Evolutionary conservation across 164 flowering plant genomes (phyloP), one percentile per base, ranked within the genome.

Genomic region (Tinospora cordifolia): DNA sequence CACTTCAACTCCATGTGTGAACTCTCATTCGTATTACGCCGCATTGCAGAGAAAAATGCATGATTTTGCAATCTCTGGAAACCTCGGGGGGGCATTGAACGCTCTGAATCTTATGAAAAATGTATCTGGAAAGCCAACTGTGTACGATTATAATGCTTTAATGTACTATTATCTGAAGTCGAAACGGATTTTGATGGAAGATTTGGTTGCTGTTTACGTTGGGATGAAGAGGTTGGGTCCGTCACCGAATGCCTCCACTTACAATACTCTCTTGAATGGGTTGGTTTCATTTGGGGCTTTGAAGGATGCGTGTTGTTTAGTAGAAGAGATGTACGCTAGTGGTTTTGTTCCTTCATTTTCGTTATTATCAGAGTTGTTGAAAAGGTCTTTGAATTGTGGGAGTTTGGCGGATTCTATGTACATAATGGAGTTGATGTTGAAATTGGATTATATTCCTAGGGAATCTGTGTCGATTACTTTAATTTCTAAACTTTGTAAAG

Each of bases 141-240:
- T 82, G 10, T 44, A 74, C 67, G 85, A 85, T 64, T 83, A 78
- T 22, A 85, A 85, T 79, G 69, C 83, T 27, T 73, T 85, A 71
- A 72, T 87, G 30, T 70, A 80, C 62, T 70, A 71, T 60, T 83
- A 78, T 69, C 67, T 83, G 63, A 80, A 71, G 69, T 80, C 84
- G 0, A 54, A 39, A 10, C 54, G 74, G 58, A 82, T 77, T 13
- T 24, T 21, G 10, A 22, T 75, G 21, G 72, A 69, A 8, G 75
- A 73, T 6, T 57, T 84, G 21, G 17, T 77, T 65, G 69, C 68
- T 54, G 41, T 86, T 5, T 77, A 74, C 74, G 38, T 1, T 46
- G 72, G 62, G 49, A 83, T 87, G 86, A 78, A 72, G 51, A 69
- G 62, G 25, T 78, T 78, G 62, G 88, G 87, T 25, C 85, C 81